Evolutionary conservation across 495 filamentous ascomycete species (phyloP), one percentile per base, ranked within the genome.

Genomic region (Penicillium bialowiezense): DNA sequence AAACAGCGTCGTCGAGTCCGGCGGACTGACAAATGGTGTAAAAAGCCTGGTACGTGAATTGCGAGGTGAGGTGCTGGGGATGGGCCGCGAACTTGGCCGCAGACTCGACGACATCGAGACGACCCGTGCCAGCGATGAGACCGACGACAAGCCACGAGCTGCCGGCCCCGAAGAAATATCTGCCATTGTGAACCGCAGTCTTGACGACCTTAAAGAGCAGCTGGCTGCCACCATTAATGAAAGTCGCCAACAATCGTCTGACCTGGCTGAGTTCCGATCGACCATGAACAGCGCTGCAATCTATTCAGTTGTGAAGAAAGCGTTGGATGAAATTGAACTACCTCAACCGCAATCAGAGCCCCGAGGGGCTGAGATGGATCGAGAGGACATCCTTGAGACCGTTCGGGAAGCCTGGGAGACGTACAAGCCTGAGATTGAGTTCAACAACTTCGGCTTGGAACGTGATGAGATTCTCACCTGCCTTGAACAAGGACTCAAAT

Each of bases 1-100:
- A 63, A 89, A 89, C 56, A 91, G 88, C 59, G 87, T 96, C 48
- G 77, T 87, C 18, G 86, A 95, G 71, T 78, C 86, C 41, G 91
- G 91, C 54, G 85, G 89, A 12, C 77, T 93, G 60, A 93, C 91
- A 4, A 86, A 88, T 47, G 88, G 95, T 64, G 88, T 96, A 31
- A 98, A 97, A 67, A 84, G 87, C 2, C 71, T 95, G 13, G 86
- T 96, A 10, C 84, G 89, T 33, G 91, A 97, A 55, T 75, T 98
- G 31, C 85, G 91, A 14, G 89, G 91, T 10, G 91, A 97, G 59
- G 91, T 97, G 7, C 79, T 97, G 2, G 90, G 89, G 3, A 96
- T 97, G 92, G 90, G 90, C 5, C 76, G 90, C 47, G 85, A 96
- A 54, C 77, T 97, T 21, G 90, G 85, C 23, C 81, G 87, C n/a